Percentiles rank a stretch among this genome's conserved stretches.
Evolutionary conservation across 2,329 filamentous ascomycete species (phyloP).

Genomic region (Cercospora sesami): DNA sequence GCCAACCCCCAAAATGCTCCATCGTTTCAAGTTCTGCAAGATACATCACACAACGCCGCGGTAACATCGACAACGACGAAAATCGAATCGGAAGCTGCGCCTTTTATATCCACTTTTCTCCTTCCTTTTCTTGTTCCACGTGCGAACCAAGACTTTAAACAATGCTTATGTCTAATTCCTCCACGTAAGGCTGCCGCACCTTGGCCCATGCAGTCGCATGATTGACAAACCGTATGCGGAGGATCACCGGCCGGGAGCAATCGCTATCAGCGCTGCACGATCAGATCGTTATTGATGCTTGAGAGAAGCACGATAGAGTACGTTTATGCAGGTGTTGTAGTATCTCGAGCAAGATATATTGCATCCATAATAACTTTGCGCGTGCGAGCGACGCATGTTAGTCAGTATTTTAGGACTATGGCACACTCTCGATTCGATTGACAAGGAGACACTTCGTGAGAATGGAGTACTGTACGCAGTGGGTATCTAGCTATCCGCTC

Average conservation of each 20-base stretch:
- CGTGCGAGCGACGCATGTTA: neutral
- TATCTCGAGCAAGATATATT: neutral
- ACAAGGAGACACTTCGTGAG: neutral
- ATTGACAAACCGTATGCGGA: neutral
- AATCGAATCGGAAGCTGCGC: neutral
- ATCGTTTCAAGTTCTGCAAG: neutral
- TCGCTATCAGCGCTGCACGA: neutral
- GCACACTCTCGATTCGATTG: neutral
- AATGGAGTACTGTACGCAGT: neutral
- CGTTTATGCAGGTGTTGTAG: neutral
- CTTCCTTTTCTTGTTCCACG: neutral
- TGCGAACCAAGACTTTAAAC: neutral
- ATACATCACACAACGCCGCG: neutral
- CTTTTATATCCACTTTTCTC: neutral
- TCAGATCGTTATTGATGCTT: neutral
- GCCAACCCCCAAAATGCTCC: neutral
- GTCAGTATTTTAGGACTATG: neutral
- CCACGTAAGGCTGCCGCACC: neutral
- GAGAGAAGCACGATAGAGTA: neutral
- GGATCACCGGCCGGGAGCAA: neutral
- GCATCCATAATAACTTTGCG: neutral
- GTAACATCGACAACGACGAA: neutral
- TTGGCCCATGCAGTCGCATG: neutral
- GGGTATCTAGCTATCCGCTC: neutral
- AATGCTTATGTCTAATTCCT: neutral